These are phyloP conservation scores for Eucalyptus leucophloia DNA, from an alignment of 345 rosid genomes.

Conservation along the genomic window DNA sequence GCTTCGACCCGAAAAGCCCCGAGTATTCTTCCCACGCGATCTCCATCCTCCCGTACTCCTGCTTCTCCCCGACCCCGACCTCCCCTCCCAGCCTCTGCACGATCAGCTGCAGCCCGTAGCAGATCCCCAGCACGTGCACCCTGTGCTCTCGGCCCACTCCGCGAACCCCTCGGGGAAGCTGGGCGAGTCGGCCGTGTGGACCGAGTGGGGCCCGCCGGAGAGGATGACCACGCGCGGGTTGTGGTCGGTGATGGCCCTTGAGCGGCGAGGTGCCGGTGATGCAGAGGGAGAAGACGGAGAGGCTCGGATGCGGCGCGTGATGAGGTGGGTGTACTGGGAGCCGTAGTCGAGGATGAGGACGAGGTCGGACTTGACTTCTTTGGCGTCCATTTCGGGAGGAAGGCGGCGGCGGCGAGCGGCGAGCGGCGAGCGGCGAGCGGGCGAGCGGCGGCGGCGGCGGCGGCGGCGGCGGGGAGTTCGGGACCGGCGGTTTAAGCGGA, in stretches of 20 bases:
- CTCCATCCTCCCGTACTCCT: conserved; percentile 98
- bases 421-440: not conserved
- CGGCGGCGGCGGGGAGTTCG: not conserved
- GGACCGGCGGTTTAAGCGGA: not conserved
- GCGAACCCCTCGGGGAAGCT: conserved; percentile 60
- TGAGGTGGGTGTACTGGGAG: conserved; percentile 90
- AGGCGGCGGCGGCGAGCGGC: not conserved
- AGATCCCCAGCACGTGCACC: conserved; percentile 61
- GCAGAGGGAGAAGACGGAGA: conserved; percentile 78
- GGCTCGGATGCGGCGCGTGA: conserved; percentile 85
- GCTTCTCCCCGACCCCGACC: conserved; percentile 61
- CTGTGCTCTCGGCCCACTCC: conserved; percentile 56
- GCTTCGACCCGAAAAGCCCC: conserved; percentile 55
- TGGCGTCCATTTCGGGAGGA: conserved; percentile 1
- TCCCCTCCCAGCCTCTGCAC: conserved; percentile 82
- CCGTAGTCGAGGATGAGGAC: conserved; percentile 92
- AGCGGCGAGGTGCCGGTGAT: conserved; percentile 78
- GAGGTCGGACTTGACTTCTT: conserved; percentile 40
- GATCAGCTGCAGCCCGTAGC: conserved; percentile 80
- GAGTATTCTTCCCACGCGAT: conserved; percentile 35
- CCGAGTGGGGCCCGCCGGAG: conserved; percentile 97
- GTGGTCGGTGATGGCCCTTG: conserved; percentile 31
- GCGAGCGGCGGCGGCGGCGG: not conserved
- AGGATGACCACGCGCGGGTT: conserved; percentile 77
- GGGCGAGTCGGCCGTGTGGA: conserved; percentile 62